phyloP scores from a whole-genome alignment of 495 filamentous ascomycete species.

The Neurospora africana region DNA sequence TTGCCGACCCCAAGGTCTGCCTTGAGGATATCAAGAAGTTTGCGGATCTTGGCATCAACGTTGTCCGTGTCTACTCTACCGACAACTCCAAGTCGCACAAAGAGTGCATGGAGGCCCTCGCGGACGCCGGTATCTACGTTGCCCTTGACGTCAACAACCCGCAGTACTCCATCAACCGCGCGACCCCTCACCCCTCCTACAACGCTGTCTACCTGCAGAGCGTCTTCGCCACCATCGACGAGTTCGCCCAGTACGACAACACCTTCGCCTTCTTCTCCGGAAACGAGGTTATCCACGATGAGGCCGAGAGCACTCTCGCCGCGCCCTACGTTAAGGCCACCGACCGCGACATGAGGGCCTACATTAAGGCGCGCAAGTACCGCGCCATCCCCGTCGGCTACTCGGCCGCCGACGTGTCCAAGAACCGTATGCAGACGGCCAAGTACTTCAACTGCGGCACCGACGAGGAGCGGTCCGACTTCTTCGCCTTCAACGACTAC shows the following conservation, averaged over 20 bases:
- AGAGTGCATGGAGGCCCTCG: conserved; percentile 74
- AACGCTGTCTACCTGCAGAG: conserved; percentile 87
- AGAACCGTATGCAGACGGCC: conserved; percentile 84
- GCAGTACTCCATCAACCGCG: conserved; percentile 23
- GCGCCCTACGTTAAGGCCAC: conserved; percentile 92
- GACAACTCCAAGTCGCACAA: conserved; percentile 81
- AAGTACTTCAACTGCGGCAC: conserved; percentile 92
- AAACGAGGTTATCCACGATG: conserved; percentile 93
- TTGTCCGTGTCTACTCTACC: conserved; percentile 86
- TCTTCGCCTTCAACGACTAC: conserved; percentile 99
- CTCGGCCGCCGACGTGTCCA: conserved; percentile 77
- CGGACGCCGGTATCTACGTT: conserved; percentile 83
- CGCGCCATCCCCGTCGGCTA: conserved; percentile 87
- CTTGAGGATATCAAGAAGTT: conserved; percentile 78
- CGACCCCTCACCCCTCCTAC: conserved; percentile 64
- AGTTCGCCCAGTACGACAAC: conserved; percentile 80
- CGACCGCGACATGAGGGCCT: conserved; percentile 84
- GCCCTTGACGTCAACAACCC: conserved; percentile 62
- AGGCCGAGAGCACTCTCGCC: conserved; percentile 54
- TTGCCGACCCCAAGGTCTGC: conserved; percentile 63
- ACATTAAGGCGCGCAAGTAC: conserved; percentile 62
- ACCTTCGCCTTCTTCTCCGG: conserved; percentile 94
- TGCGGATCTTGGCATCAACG: conserved; percentile 79
- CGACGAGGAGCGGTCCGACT: conserved; percentile 80
- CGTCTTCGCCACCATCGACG: conserved; percentile 89